Percentiles rank a stretch among this genome's conserved stretches.
Evolutionary conservation across 2,329 filamentous ascomycete genomes (phyloP).

Genomic region (Ciborinia camelliae): DNA sequence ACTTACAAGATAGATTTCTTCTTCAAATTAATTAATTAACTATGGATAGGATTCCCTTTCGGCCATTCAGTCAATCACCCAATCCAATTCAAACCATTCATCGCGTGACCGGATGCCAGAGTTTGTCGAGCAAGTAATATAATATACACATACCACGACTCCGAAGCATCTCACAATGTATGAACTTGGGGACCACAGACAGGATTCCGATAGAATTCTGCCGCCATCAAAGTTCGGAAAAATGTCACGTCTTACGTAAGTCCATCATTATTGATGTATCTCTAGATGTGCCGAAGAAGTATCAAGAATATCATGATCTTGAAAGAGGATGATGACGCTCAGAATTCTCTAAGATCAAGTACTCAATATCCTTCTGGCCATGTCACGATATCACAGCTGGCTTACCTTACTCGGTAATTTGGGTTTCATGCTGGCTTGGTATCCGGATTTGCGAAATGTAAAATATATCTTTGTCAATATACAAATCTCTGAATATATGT

Average conservation of each 20-base stretch:
- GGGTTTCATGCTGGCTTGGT: constrained; percentile 31
- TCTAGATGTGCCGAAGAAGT: not conserved
- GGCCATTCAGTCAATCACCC: constrained; percentile 48
- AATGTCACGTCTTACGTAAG: not conserved
- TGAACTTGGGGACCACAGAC: constrained; percentile 7
- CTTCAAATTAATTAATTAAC: constrained; percentile 43
- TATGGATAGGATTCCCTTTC: constrained; percentile 47
- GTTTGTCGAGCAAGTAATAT: constrained; percentile 11
- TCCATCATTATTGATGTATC: constrained; percentile 17
- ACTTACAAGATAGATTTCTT: constrained; percentile 57
- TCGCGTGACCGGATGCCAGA: not conserved
- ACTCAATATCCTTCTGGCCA: constrained; percentile 39
- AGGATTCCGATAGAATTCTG: not conserved
- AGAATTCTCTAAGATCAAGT: constrained; percentile 38
- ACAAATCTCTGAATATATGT: not conserved
- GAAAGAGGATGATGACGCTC: not conserved
- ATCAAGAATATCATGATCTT: not conserved
- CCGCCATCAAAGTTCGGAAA: not conserved
- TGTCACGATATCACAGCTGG: constrained; percentile 43
- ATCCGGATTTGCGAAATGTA: constrained; percentile 46
- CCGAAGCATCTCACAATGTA: constrained; percentile 9
- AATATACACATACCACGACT: not conserved
- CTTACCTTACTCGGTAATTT: constrained; percentile 39
- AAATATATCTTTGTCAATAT: constrained; percentile 53
- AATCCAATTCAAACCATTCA: not conserved